Base-by-base conservation (phyloP, 192 early-diverging fungal genomes). In the Powellomyces hirtus region DNA sequence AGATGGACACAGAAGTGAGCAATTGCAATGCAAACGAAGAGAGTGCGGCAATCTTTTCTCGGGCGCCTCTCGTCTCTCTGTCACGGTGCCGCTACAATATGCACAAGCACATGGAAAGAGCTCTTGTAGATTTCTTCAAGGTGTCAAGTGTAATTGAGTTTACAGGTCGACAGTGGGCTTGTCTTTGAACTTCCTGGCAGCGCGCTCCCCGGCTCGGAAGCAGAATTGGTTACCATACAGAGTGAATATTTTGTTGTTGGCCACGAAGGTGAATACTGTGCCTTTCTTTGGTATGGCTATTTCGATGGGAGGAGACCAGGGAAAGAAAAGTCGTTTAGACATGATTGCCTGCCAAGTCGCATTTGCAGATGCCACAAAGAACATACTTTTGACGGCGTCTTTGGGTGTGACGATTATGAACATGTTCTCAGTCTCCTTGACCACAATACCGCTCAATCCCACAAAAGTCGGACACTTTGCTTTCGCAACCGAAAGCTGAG, bases 351-450 rank as follows among this genome's bases (percentile, higher is more conserved):
- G 36, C 8, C 38, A 62, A 8, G 20, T 18, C 6, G 58, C 58
- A 4, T 8, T 27, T 13, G n/a, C n/a, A n/a, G n/a, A n/a, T n/a
- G n/a, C n/a, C n/a, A n/a, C n/a, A n/a, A 79, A 70, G 4, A 75
- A 75, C 76, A 91, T 94, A n/a, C 78, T 73, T 76, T 84, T 86
- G 16, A 92, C 65, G 20, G 14, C 37, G 68, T 93, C 78, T n/a
- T 84, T 74, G 13, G 57, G 42, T 1, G 91, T 92, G 14, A 94
- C 87, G 5, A 95, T 75, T 40, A 87, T 81, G 63, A 97, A 92
- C 52, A 89, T 84, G 64, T 91, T 92, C 52, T 95, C 92, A 0
- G 94, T 95, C 62, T 97, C 95, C 65, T 93, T 90, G 18, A 94
- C 85, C 4, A 91, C 79, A 55, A 95, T 95, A 7, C 95, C 94